phyloP scores from a whole-genome alignment of 225 moss, liverwort and hornwort genomes.

The Antitrichia curtipendula region DNA sequence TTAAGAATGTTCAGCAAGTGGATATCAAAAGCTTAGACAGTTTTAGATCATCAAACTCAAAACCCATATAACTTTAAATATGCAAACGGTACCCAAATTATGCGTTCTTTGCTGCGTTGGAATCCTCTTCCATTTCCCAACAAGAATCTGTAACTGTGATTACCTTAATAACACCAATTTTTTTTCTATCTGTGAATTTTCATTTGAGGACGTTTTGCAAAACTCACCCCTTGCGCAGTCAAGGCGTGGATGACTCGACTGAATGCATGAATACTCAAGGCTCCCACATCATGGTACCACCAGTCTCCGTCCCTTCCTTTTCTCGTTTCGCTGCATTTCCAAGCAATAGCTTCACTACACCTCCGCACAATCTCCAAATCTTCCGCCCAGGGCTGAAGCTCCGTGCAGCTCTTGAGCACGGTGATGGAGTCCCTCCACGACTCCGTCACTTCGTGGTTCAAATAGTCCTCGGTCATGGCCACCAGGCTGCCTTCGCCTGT shows the following conservation, averaged over 20 bases:
- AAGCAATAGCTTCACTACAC: conserved; percentile 18
- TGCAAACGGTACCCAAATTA: not conserved
- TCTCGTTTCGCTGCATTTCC: not conserved
- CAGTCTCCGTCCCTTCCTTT: conserved; percentile 4
- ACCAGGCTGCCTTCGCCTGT: conserved; percentile 1
- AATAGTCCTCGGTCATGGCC: conserved; percentile 4
- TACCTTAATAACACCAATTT: not conserved
- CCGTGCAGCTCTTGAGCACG: conserved; percentile 20
- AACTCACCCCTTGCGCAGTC: conserved; percentile 4
- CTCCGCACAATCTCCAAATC: conserved; percentile 31
- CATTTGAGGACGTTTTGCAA: not conserved
- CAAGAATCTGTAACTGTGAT: not conserved
- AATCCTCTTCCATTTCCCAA: not conserved
- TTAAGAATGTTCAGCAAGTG: not conserved
- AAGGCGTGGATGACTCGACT: conserved; percentile 10
- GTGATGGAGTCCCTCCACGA: conserved; percentile 18
- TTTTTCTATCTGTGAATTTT: not conserved
- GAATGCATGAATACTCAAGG: conserved; percentile 16
- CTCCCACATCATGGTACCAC: conserved; percentile 31
- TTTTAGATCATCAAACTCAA: no score
- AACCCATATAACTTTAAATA: not conserved
- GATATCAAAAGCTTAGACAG: not conserved
- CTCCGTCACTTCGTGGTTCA: not conserved
- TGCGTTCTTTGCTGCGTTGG: not conserved
- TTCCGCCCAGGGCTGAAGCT: conserved; percentile 24